Conservation (phyloP, 2,329 filamentous ascomycete genomes). For the Dothideomycetidae sp. region DNA sequence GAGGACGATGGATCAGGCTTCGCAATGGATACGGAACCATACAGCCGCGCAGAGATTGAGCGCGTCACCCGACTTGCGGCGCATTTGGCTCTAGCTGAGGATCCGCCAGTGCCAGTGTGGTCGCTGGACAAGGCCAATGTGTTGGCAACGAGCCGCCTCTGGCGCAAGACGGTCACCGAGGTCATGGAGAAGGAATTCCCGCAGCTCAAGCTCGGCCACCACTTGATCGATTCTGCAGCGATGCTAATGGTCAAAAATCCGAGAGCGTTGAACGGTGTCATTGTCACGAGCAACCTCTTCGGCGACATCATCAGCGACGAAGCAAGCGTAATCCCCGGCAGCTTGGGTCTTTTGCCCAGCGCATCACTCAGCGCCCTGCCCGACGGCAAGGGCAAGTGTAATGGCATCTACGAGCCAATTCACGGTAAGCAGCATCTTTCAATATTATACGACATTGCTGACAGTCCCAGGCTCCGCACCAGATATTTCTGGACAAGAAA, state of each 20-base stretch:
- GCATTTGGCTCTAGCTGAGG: constrained; percentile 61
- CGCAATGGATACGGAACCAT: constrained; percentile 76
- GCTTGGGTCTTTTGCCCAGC: constrained; percentile 73
- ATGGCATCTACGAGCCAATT: constrained; percentile 95
- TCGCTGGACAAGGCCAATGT: constrained; percentile 95
- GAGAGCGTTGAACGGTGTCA: constrained; percentile 69
- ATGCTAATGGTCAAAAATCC: constrained; percentile 98
- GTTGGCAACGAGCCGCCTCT: constrained; percentile 63
- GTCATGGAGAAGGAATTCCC: constrained; percentile 82
- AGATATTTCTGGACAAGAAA: constrained; percentile 80
- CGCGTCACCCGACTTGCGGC: constrained; percentile 71
- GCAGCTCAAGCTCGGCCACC: constrained; percentile 67
- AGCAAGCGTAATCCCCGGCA: constrained; percentile 85
- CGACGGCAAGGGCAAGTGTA: constrained; percentile 69
- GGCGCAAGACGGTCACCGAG: constrained; percentile 76
- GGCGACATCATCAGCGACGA: constrained; percentile 95
- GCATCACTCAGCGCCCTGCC: constrained; percentile 78
- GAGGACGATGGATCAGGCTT: constrained; percentile 62
- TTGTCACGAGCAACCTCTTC: constrained; percentile 88
- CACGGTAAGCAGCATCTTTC: constrained; percentile 53
- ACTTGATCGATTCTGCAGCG: constrained; percentile 90
- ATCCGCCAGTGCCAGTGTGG: constrained; percentile 67
- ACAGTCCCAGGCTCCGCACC: constrained; percentile 57
- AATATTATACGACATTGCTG: constrained; percentile 3
- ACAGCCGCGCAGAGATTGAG: constrained; percentile 74